Evolutionary conservation across 2,329 filamentous ascomycete genomes (phyloP), one percentile per base, ranked within the genome.

Genomic region (Xylaria sp.): DNA sequence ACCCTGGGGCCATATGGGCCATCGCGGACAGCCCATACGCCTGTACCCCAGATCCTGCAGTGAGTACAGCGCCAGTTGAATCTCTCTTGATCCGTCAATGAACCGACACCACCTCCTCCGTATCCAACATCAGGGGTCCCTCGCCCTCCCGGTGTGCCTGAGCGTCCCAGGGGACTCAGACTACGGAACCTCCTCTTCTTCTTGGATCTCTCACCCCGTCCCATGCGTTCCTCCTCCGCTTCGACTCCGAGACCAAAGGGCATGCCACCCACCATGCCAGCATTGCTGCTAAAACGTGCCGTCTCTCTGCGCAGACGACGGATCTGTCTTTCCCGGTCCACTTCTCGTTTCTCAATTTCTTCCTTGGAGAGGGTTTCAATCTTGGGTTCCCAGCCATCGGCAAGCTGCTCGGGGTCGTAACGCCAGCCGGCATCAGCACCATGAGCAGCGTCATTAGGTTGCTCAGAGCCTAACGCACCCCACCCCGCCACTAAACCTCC

Each of bases 291-390:
- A 76, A 98, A 97, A 25, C 93, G 86, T 1, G 94, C 94, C 9
- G 94, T 98, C 77, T 99, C 95, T 74, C 95, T 85, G 59, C 95
- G 86, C 66, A 97, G 79, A 62, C 95, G 85, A 61, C 95, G 85
- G 40, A 97, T 90, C 77, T 98, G 92, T 58, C 95, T 84, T 77
- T 99, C 95, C 43, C 95, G 87, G 74, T 99, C 95, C 54, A 92
- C 92, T 77, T 99, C 95, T 28, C 95, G 87, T 80, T 96, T 96
- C 78, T 99, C 95, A 57, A 99, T 98, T 74, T 99, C 95, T 71
- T 99, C 95, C 71, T 97, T 96, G 40, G 90, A 94, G 2, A 99
- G 79, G 0, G 85, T 83, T 75, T 94, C 92, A 8, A 95, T 83
- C 79, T 91, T 92, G 6, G 92, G 90, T 73, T 93, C 91, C 92